Evolutionary conservation across 768 basidiomycete genomes (phyloP).

Genomic region (Boletellus ananas): DNA sequence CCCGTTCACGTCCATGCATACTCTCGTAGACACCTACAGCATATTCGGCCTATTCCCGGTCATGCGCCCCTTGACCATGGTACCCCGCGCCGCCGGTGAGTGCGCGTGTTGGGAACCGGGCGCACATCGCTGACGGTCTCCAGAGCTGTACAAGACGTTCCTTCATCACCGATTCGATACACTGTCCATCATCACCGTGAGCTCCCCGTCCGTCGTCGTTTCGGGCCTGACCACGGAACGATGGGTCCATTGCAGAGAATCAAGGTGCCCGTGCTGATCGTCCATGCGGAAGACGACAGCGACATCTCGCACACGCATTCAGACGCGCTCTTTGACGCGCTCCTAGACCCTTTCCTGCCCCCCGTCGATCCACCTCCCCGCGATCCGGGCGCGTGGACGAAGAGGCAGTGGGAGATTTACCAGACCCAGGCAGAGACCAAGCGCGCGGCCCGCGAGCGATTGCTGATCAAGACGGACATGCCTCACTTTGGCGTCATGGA

Average conservation of each 20-base stretch:
- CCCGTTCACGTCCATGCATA: conserved; percentile 57
- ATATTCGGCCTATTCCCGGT: conserved; percentile 67
- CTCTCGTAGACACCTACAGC: conserved; percentile 63
- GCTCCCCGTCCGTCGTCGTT: conserved; percentile 16
- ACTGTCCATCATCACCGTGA: conserved; percentile 54
- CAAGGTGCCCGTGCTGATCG: conserved; percentile 64
- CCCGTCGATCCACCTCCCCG: conserved; percentile 36
- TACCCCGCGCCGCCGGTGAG: conserved; percentile 64
- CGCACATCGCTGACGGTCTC: background rate
- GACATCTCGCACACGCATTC: conserved; percentile 75
- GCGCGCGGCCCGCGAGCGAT: conserved; percentile 36
- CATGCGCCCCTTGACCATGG: conserved; percentile 59
- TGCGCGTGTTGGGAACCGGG: conserved; percentile 3
- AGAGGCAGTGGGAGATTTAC: conserved; percentile 46
- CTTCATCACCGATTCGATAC: conserved; percentile 62
- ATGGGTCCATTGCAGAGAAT: conserved; percentile 45
- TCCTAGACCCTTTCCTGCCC: conserved; percentile 63
- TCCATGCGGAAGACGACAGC: conserved; percentile 70
- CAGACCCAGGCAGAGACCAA: conserved; percentile 39
- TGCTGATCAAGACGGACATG: conserved; percentile 45
- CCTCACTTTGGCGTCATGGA: conserved; percentile 50
- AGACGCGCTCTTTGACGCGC: conserved; percentile 58
- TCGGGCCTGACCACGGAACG: background rate
- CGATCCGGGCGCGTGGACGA: conserved; percentile 27
- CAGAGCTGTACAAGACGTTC: conserved; percentile 54